Conservation (phyloP, 805 yeast genomes). For the Hanseniaspora taiwanica region DNA sequence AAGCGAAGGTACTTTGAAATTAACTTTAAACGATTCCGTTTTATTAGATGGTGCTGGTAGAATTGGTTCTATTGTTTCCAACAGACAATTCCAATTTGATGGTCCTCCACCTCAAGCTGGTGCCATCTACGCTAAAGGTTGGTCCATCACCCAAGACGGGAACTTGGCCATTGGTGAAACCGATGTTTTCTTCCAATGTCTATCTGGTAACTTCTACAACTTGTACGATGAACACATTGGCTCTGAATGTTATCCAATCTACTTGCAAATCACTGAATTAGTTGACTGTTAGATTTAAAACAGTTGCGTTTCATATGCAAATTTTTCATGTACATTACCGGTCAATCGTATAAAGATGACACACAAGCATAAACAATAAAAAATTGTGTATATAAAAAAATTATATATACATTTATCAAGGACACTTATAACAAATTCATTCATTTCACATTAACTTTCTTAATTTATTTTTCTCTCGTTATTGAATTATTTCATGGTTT, state of each 20-base stretch:
- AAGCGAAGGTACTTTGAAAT: conserved; percentile 36
- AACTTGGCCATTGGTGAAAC: conserved; percentile 49
- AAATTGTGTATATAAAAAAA: too few relatives aligned
- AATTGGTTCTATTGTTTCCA: conserved; percentile 68
- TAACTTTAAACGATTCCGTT: conserved; percentile 37
- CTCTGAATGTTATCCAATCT: conserved; percentile 48
- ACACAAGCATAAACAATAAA: too few relatives aligned
- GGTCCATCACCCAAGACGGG: conserved; percentile 43
- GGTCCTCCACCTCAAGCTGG: conserved; percentile 82
- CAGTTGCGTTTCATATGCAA: background rate
- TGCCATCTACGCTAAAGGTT: conserved; percentile 56
- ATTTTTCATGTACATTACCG: background rate
- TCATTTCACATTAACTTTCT: background rate
- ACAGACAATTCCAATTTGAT: conserved; percentile 77
- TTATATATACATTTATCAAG: background rate
- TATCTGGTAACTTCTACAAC: conserved; percentile 68
- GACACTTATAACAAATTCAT: background rate
- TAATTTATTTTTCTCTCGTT: background rate
- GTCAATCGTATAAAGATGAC: too few relatives aligned
- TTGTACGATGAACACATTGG: conserved; percentile 55
- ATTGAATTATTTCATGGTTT: background rate
- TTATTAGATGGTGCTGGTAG: conserved; percentile 50
- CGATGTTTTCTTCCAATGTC: conserved; percentile 58
- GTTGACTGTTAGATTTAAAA: conserved; percentile 32
- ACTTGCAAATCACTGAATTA: conserved; percentile 45